Evolutionary conservation across 2,329 filamentous ascomycete species (phyloP).

Genomic region (Knufia fluminis): DNA sequence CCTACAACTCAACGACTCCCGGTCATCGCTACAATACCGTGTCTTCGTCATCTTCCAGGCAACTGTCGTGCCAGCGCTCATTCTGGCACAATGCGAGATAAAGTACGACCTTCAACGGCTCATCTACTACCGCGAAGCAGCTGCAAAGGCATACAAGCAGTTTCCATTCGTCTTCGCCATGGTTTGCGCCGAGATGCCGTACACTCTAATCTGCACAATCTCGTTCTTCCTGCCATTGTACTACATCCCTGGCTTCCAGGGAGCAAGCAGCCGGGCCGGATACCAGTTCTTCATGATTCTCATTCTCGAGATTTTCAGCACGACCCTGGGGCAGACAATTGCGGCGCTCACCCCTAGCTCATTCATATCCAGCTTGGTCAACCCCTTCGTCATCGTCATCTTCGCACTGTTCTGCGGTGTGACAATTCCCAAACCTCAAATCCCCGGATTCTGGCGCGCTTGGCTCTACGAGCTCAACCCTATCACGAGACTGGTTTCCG

Average conservation of each 20-base stretch:
- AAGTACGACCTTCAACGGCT: constrained; percentile 73
- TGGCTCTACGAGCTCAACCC: constrained; percentile 80
- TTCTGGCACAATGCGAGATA: constrained; percentile 73
- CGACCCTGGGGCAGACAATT: constrained; percentile 68
- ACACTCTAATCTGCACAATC: constrained; percentile 70
- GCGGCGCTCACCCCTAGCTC: constrained; percentile 68
- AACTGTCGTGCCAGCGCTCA: constrained; percentile 68
- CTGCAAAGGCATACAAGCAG: constrained; percentile 76
- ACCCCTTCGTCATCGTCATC: constrained; percentile 73
- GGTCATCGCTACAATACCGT: constrained; percentile 69
- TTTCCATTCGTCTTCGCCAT: constrained; percentile 70
- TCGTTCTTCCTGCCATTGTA: constrained; percentile 76
- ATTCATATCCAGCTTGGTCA: constrained; percentile 69
- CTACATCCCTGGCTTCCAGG: constrained; percentile 69
- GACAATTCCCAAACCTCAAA: constrained; percentile 67
- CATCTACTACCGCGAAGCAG: constrained; percentile 78
- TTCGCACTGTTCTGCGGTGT: constrained; percentile 85
- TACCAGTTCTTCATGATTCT: constrained; percentile 83
- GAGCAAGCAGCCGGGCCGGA: constrained; percentile 56
- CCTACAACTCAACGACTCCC: constrained; percentile 65
- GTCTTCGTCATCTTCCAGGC: constrained; percentile 88
- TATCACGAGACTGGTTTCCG: constrained; percentile 71
- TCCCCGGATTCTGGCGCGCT: constrained; percentile 66
- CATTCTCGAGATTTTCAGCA: constrained; percentile 73
- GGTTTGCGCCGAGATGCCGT: constrained; percentile 76